phyloP scores from a whole-genome alignment of 2,329 filamentous ascomycete genomes.

The Rutstroemia sp. region DNA sequence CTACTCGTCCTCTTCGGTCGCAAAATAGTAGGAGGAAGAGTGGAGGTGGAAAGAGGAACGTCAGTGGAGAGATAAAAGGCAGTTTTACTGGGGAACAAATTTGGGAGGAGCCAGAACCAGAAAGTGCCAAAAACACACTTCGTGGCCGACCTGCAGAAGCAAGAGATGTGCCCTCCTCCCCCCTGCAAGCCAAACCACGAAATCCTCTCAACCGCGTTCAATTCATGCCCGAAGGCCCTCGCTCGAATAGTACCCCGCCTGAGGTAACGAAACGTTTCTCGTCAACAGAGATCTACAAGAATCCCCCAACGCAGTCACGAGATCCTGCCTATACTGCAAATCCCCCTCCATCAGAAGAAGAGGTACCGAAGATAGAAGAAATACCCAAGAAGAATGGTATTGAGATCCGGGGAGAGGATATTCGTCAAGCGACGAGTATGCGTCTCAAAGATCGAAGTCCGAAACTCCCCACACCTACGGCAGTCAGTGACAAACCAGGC shows the following conservation, averaged over 20 bases:
- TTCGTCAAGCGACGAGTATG: slow-evolving; percentile 85
- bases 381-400: slow-evolving; percentile 58
- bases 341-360: slow-evolving; percentile 25
- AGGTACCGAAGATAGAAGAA: slow-evolving; percentile 27
- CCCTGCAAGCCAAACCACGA: slow-evolving; percentile 51
- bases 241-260: slow-evolving; percentile 37
- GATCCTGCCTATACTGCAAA: slow-evolving; percentile 77
- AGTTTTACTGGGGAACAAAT: slow-evolving; percentile 73
- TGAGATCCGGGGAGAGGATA: slow-evolving; percentile 80
- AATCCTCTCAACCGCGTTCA: slow-evolving; percentile 60
- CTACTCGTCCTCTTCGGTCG: slow-evolving; percentile 18
- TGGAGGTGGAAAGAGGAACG: slow-evolving; percentile 45
- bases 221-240: slow-evolving; percentile 34
- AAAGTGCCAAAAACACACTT: slow-evolving; percentile 8
- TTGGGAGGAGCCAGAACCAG: slow-evolving; percentile 75
- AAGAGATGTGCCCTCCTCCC: slow-evolving; percentile 34
- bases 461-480: slow-evolving; percentile 79
- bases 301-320: slow-evolving; percentile 74
- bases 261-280: slow-evolving; percentile 34
- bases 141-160: slow-evolving; percentile 21
- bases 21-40: slow-evolving; percentile 15
- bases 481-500: slow-evolving; percentile 83
- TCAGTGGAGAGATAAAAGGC: slow-evolving; percentile 56
- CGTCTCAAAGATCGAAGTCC: slow-evolving; percentile 76
- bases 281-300: slow-evolving; percentile 71